These are phyloP conservation scores for Globisporangium rhizosaccharum DNA, from an alignment of 352 stramenopile species.

Conservation along the genomic window DNA sequence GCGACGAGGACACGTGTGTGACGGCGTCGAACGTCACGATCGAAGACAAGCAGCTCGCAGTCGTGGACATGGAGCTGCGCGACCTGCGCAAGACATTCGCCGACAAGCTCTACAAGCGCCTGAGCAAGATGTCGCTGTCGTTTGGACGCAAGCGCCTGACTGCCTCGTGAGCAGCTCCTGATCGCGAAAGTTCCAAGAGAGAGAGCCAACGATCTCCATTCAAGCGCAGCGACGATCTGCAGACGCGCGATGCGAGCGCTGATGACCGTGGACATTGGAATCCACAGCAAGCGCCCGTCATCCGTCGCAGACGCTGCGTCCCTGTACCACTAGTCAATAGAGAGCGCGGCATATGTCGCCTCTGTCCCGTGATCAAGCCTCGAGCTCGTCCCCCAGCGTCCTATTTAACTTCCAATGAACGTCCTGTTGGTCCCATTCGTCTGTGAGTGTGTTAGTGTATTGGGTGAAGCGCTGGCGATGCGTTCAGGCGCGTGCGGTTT, in stretches of 20 bases:
- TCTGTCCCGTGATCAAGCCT: too few species aligned
- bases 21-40: slow-evolving; percentile 50
- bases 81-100: slow-evolving; percentile 58
- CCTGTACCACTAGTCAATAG: slow-evolving; percentile 15
- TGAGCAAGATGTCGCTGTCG: slow-evolving; percentile 38
- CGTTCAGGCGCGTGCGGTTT: not conserved
- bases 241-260: not conserved
- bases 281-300: slow-evolving; percentile 3
- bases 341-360: slow-evolving; percentile 1
- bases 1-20: slow-evolving; percentile 29
- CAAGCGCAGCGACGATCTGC: not conserved
- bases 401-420: not conserved
- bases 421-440: not conserved
- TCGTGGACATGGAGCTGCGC: slow-evolving; percentile 59
- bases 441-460: not conserved
- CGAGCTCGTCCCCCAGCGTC: not conserved
- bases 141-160: slow-evolving; percentile 22
- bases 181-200: too few species aligned
- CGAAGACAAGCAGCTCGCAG: slow-evolving; percentile 58
- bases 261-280: slow-evolving; percentile 14
- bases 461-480: not conserved
- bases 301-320: slow-evolving; percentile 1
- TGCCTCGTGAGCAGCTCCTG: slow-evolving; percentile 7
- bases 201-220: not conserved
- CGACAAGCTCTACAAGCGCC: slow-evolving; percentile 45